Evolutionary conservation across 2,329 filamentous ascomycete genomes (phyloP).

Genomic region (Parasarocladium wereldwijsianum): DNA sequence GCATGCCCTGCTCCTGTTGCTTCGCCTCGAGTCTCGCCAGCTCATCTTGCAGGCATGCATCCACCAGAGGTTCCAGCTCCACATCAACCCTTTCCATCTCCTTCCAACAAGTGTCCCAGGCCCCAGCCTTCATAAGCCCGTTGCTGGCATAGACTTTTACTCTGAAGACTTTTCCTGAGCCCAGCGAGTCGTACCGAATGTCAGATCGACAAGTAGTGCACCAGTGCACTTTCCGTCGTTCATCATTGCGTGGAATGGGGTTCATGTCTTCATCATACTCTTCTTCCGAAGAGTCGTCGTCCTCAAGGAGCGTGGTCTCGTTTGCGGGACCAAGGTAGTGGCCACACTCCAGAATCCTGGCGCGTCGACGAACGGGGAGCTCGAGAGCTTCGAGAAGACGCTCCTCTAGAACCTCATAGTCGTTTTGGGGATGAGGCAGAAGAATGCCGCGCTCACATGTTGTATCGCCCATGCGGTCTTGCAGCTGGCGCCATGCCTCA

Average conservation of each 20-base stretch:
- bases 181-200: conserved; percentile 38
- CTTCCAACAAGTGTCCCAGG: conserved; percentile 87
- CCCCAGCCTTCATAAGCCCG: conserved; percentile 78
- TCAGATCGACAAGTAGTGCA: conserved; percentile 40
- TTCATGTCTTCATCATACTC: conserved; percentile 19
- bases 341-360: conserved; percentile 58
- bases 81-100: conserved; percentile 99
- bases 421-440: conserved; percentile 63
- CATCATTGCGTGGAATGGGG: conserved; percentile 1
- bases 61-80: conserved; percentile 66
- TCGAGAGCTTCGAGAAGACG: conserved; percentile 61
- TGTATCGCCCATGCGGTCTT: conserved; percentile 57
- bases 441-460: conserved; percentile 61
- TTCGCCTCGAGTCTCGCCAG: conserved; percentile 39
- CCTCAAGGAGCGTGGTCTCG: conserved; percentile 24
- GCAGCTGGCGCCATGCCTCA: conserved; percentile 51
- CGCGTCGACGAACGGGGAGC: conserved; percentile 46
- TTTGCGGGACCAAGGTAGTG: conserved; percentile 56
- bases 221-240: conserved; percentile 31
- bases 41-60: conserved; percentile 40
- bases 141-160: conserved; percentile 92
- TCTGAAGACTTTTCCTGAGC: conserved; percentile 46
- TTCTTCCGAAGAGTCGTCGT: conserved; percentile 32
- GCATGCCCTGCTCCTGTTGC: conserved; percentile 23
- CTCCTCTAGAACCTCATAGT: conserved; percentile 70